Percentiles rank a stretch among this genome's conserved stretches.
Evolutionary conservation across 2,329 filamentous ascomycete genomes (phyloP).

Genomic region (Aspergillus ustus): DNA sequence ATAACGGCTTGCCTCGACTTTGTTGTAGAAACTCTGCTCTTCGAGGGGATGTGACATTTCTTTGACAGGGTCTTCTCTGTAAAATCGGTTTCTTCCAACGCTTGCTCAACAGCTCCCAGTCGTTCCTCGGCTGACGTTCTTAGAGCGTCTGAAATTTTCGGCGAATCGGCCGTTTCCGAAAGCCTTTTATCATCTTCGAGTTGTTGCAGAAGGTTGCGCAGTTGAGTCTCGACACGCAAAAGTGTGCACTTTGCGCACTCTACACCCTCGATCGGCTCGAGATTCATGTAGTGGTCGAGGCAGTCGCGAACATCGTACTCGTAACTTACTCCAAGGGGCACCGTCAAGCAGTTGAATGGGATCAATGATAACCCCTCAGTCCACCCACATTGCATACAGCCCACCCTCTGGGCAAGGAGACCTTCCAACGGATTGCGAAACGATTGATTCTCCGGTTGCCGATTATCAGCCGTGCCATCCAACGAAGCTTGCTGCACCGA

Average conservation of each 20-base stretch:
- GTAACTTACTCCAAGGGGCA: constrained; percentile 72
- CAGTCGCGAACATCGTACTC: constrained; percentile 76
- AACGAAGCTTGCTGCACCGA: constrained; percentile 18
- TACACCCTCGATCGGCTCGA: constrained; percentile 86
- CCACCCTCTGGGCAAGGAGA: constrained; percentile 82
- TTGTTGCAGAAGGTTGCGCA: constrained; percentile 51
- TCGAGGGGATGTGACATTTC: constrained; percentile 68
- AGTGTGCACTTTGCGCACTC: constrained; percentile 92
- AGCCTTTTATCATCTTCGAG: constrained; percentile 45
- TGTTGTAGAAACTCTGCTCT: constrained; percentile 73
- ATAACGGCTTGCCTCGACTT: constrained; percentile 91
- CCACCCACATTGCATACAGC: constrained; percentile 82
- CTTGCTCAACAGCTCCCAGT: constrained; percentile 69
- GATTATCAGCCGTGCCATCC: constrained; percentile 21
- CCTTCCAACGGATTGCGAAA: constrained; percentile 83
- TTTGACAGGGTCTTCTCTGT: constrained; percentile 68
- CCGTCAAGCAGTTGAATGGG: constrained; percentile 90
- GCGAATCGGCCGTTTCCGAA: constrained; percentile 26
- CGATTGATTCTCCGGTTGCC: constrained; percentile 25
- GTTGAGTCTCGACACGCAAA: constrained; percentile 59
- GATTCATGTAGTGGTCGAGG: constrained; percentile 79
- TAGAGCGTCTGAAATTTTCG: constrained; percentile 42
- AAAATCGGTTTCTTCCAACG: constrained; percentile 79
- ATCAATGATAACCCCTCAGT: constrained; percentile 88
- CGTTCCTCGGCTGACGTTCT: constrained; percentile 54